Evolutionary conservation across 129 eudicot genomes (phyloP).

Genomic region (Artemisia argyi): DNA sequence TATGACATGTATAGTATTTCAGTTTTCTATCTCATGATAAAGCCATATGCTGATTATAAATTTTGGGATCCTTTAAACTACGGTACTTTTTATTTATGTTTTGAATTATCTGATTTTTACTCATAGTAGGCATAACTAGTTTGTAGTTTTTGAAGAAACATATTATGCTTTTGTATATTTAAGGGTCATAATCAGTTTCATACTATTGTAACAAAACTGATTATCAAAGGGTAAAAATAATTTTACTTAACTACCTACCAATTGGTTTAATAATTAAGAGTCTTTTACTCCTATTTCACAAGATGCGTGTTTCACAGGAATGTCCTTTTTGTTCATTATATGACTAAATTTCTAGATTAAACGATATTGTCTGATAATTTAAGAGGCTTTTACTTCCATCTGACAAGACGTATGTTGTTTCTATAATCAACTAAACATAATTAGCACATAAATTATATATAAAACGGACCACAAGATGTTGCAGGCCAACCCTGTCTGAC

Average conservation of each 20-base stretch:
- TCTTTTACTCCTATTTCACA: neutral
- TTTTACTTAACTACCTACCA: neutral
- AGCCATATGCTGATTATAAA: too few relatives aligned
- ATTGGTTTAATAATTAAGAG: neutral
- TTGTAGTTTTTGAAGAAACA: neutral
- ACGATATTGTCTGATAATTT: too few relatives aligned
- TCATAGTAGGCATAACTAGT: neutral
- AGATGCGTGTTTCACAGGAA: too few relatives aligned
- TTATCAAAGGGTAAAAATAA: neutral
- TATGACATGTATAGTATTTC: slow-evolving; percentile 21
- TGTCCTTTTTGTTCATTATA: too few relatives aligned
- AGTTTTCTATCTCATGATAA: neutral
- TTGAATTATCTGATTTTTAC: neutral
- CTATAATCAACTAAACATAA: too few relatives aligned
- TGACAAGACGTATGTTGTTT: too few relatives aligned
- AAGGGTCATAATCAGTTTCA: neutral
- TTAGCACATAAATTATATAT: too few relatives aligned
- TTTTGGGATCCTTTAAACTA: neutral
- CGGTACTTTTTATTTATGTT: neutral
- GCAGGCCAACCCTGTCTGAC: too few relatives aligned
- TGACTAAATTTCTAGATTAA: too few relatives aligned
- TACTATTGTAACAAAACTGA: neutral
- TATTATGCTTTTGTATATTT: neutral
- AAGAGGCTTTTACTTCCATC: too few relatives aligned
- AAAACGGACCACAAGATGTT: too few relatives aligned